Evolutionary conservation across 306 rosid species (phyloP).

Genomic region (Mimosa pudica): DNA sequence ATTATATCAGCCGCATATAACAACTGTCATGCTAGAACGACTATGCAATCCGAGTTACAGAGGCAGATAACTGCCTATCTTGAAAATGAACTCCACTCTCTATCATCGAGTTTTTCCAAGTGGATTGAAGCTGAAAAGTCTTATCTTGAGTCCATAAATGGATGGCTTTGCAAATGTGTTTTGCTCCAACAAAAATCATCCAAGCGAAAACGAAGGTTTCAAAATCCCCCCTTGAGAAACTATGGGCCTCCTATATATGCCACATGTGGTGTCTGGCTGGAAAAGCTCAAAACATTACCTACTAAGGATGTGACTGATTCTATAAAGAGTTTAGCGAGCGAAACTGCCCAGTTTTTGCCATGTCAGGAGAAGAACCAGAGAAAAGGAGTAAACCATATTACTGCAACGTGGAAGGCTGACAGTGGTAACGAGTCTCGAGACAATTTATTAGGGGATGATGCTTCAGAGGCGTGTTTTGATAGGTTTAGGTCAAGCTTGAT

Average conservation of each 20-base stretch:
- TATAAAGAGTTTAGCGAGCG: conserved; percentile 54
- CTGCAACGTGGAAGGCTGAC: conserved; percentile 48
- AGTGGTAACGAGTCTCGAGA: conserved; percentile 48
- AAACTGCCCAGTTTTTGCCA: conserved; percentile 65
- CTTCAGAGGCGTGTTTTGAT: conserved; percentile 58
- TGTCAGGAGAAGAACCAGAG: conserved; percentile 66
- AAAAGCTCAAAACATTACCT: conserved; percentile 43
- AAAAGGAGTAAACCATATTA: conserved; percentile 45
- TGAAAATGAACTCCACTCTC: conserved; percentile 58
- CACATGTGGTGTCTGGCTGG: conserved; percentile 70
- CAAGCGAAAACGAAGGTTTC: conserved; percentile 55
- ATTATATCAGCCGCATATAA: conserved; percentile 54
- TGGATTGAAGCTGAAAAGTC: conserved; percentile 80
- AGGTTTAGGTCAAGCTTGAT: conserved; percentile 57
- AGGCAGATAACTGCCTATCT: conserved; percentile 64
- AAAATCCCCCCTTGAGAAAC: conserved; percentile 25
- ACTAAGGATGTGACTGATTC: conserved; percentile 59
- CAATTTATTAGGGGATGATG: conserved; percentile 50
- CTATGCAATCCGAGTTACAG: conserved; percentile 57
- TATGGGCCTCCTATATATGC: conserved; percentile 82
- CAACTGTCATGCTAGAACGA: conserved; percentile 49
- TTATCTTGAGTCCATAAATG: conserved; percentile 64
- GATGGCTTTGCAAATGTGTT: conserved; percentile 83
- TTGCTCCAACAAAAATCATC: conserved; percentile 46
- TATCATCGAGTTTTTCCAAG: conserved; percentile 66